A percentile compares a stretch with the other conserved stretches of the same genome.
Conservation (phyloP, 352 stramenopile species). For the Phytophthora litchii region DNA sequence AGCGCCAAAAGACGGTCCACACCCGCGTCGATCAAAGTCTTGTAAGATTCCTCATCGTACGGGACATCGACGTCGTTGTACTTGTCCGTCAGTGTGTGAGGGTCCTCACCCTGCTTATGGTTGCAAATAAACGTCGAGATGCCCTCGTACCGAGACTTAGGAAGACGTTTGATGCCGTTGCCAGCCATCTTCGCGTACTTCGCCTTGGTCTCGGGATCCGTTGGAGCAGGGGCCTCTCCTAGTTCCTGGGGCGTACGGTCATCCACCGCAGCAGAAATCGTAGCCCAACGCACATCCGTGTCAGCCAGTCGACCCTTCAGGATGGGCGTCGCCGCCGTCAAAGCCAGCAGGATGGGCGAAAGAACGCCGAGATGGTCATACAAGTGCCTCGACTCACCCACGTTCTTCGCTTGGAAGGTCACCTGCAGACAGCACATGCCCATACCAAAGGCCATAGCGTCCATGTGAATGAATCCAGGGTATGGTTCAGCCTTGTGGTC, state of each 20-base stretch:
- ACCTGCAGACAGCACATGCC: constrained; percentile 99
- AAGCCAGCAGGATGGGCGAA: constrained; percentile 97
- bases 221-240: constrained; percentile 44
- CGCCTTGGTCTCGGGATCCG: constrained; percentile 50
- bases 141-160: constrained; percentile 95
- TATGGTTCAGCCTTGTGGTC: constrained; percentile 81
- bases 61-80: constrained; percentile 96
- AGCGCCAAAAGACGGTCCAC: constrained; percentile 96
- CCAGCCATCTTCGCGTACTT: constrained; percentile 94
- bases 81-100: constrained; percentile 75
- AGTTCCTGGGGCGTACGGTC: constrained; percentile 91
- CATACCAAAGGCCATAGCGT: constrained; percentile 99
- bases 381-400: constrained; percentile 98
- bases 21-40: constrained; percentile 88
- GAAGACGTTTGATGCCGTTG: constrained; percentile 91
- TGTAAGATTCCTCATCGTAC: constrained; percentile 95
- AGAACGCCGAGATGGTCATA: constrained; percentile 99
- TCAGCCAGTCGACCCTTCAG: constrained; percentile 94
- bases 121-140: constrained; percentile 92
- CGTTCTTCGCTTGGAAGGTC: constrained; percentile 97
- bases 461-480: constrained; percentile 97
- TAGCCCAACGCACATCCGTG: constrained; percentile 95
- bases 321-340: constrained; percentile 98
- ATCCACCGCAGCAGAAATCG: constrained; percentile 98
- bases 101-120: constrained; percentile 86